Conservation (phyloP, 805 yeast species). For the Candida fluviatilis region DNA sequence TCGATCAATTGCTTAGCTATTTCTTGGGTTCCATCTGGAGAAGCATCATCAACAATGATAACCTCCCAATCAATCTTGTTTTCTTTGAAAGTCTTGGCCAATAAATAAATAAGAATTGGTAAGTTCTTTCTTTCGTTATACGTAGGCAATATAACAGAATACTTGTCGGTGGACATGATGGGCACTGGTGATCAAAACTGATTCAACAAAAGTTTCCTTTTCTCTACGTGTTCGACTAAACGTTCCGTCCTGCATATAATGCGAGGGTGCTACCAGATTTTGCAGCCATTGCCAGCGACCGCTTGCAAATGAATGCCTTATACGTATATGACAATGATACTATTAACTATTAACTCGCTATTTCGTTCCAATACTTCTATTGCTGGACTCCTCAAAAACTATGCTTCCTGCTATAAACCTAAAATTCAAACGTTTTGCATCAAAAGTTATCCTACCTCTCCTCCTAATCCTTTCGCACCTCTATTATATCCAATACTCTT, state of each 20-base stretch:
- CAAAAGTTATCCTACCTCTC: no score
- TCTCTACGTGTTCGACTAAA: no score
- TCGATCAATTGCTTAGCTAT: slow-evolving; percentile 58
- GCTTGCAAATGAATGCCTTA: neutral
- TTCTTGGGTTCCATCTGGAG: slow-evolving; percentile 81
- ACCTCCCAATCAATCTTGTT: slow-evolving; percentile 68
- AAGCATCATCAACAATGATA: slow-evolving; percentile 70
- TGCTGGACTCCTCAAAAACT: no score
- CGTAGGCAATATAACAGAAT: slow-evolving; percentile 73
- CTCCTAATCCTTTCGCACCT: neutral
- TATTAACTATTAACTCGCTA: no score
- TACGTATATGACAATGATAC: neutral
- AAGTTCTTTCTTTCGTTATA: slow-evolving; percentile 63
- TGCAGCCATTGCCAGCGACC: no score
- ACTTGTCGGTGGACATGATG: slow-evolving; percentile 40
- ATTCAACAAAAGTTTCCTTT: no score
- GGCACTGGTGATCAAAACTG: no score
- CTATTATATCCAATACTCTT: neutral
- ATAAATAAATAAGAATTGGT: slow-evolving; percentile 66
- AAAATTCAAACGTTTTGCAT: no score
- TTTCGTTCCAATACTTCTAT: no score
- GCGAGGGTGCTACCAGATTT: no score
- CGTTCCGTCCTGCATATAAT: no score
- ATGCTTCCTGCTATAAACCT: no score
- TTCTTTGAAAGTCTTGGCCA: slow-evolving; percentile 62